Evolutionary conservation across 768 basidiomycete genomes (phyloP).

Genomic region (Phanerochaete carnosa): DNA sequence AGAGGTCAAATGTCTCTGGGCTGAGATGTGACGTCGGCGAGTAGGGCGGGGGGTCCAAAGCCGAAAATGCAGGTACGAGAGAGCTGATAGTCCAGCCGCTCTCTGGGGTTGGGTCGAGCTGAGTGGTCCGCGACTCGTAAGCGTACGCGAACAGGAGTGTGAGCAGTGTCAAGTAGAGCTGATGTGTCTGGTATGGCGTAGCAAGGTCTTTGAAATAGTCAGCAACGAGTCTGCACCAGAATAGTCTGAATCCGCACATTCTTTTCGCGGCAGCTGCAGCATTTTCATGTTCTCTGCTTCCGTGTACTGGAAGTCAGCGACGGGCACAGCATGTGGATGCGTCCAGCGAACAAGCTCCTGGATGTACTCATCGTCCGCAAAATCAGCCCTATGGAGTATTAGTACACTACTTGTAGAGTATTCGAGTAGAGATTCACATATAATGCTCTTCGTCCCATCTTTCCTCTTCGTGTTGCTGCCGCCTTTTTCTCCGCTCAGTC

Average conservation of each 20-base stretch:
- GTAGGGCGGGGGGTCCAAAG: slow-evolving; percentile 71
- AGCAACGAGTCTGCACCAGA: neutral
- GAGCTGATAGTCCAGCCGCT: slow-evolving; percentile 83
- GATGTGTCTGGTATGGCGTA: slow-evolving; percentile 50
- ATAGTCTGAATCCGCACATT: slow-evolving; percentile 37
- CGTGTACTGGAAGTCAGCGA: slow-evolving; percentile 48
- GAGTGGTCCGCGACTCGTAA: slow-evolving; percentile 77
- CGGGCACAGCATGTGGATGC: slow-evolving; percentile 45
- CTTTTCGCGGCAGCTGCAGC: slow-evolving; percentile 50
- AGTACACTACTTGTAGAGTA: neutral
- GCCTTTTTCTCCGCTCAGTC: slow-evolving; percentile 48
- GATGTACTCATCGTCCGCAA: slow-evolving; percentile 72
- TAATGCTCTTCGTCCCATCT: slow-evolving; percentile 88
- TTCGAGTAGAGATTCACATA: slow-evolving; percentile 44
- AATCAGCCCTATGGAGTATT: slow-evolving; percentile 63
- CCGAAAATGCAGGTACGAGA: slow-evolving; percentile 76
- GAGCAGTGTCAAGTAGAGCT: slow-evolving; percentile 65
- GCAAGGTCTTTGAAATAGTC: slow-evolving; percentile 51
- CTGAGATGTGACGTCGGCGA: neutral
- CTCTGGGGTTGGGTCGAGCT: slow-evolving; percentile 79
- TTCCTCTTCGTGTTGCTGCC: slow-evolving; percentile 61
- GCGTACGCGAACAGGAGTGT: slow-evolving; percentile 76
- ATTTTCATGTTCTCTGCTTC: slow-evolving; percentile 71
- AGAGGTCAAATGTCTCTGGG: slow-evolving; percentile 28
- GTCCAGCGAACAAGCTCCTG: slow-evolving; percentile 65